These are phyloP conservation scores for Suillus tomentosus DNA, from an alignment of 768 basidiomycete species.

Conservation along the genomic window DNA sequence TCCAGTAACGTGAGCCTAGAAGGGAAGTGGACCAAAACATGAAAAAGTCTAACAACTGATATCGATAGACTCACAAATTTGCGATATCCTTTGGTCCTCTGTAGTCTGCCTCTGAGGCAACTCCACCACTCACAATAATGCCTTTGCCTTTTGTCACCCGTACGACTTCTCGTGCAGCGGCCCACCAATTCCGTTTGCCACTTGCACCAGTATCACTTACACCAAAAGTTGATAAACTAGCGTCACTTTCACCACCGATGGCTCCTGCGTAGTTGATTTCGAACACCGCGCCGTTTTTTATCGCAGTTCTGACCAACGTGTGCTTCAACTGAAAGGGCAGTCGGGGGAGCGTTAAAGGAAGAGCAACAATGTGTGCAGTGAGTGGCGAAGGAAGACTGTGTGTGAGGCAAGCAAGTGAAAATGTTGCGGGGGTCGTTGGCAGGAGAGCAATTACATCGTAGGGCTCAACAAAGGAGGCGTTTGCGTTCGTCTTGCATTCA, in stretches of 20 bases:
- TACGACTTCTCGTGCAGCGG: conserved; percentile 70
- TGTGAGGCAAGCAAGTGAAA: conserved; percentile 79
- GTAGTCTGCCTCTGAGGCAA: conserved; percentile 58
- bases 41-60: background rate
- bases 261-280: conserved; percentile 81
- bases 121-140: conserved; percentile 71
- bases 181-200: conserved; percentile 85
- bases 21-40: conserved; percentile 2
- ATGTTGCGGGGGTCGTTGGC: conserved; percentile 71
- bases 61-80: conserved; percentile 61
- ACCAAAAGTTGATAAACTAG: conserved; percentile 44
- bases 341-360: conserved; percentile 77
- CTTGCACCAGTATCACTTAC: conserved; percentile 52
- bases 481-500: conserved; percentile 65
- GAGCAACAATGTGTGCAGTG: conserved; percentile 78
- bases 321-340: conserved; percentile 83
- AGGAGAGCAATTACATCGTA: conserved; percentile 81
- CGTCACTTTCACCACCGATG: conserved; percentile 61
- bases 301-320: conserved; percentile 77
- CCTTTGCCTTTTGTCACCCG: conserved; percentile 83
- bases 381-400: conserved; percentile 74
- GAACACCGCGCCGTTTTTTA: conserved; percentile 82
- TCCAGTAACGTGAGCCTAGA: conserved; percentile 66
- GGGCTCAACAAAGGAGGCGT: conserved; percentile 54
- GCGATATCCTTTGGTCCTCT: conserved; percentile 72